phyloP scores from a whole-genome alignment of 768 basidiomycete genomes.

The Neoboletus magnificus region DNA sequence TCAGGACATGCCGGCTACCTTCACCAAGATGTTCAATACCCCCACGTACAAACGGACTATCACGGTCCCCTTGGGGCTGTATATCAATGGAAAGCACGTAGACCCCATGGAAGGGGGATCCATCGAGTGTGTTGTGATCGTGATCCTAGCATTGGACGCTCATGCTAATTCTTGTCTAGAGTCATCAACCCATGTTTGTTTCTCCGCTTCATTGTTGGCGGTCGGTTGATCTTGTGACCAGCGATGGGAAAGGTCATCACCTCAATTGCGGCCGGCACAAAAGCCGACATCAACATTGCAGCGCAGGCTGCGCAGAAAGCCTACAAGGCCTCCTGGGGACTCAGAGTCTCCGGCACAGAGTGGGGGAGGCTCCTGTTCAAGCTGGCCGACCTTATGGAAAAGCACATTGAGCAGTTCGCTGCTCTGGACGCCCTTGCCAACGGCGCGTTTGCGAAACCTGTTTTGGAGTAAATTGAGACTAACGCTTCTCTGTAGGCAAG shows the following conservation, averaged over 20 bases:
- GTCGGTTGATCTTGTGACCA: constrained; percentile 20
- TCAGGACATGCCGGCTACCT: constrained; percentile 36
- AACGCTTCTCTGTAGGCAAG: neutral
- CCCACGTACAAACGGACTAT: constrained; percentile 54
- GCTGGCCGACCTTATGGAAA: constrained; percentile 7
- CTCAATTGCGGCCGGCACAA: constrained; percentile 7
- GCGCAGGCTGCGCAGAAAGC: constrained; percentile 3
- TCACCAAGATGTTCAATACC: constrained; percentile 50
- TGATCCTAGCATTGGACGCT: neutral
- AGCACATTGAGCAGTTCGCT: constrained; percentile 5
- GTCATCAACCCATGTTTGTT: constrained; percentile 52
- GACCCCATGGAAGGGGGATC: constrained; percentile 50
- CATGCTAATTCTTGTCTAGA: constrained; percentile 29
- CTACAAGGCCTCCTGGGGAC: constrained; percentile 7
- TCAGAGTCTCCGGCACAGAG: constrained; percentile 1
- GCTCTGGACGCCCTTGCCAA: constrained; percentile 7
- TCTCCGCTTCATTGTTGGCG: neutral
- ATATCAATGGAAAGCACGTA: constrained; percentile 55
- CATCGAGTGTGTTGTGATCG: constrained; percentile 52
- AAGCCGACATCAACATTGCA: constrained; percentile 6
- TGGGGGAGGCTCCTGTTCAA: constrained; percentile 6
- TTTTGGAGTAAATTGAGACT: neutral
- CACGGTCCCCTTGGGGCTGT: constrained; percentile 60
- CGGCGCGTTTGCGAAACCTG: neutral
- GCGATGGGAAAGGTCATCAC: constrained; percentile 10